These are phyloP conservation scores for Polytrichum commune DNA, from an alignment of 225 moss, liverwort and hornwort species.

Conservation along the genomic window DNA sequence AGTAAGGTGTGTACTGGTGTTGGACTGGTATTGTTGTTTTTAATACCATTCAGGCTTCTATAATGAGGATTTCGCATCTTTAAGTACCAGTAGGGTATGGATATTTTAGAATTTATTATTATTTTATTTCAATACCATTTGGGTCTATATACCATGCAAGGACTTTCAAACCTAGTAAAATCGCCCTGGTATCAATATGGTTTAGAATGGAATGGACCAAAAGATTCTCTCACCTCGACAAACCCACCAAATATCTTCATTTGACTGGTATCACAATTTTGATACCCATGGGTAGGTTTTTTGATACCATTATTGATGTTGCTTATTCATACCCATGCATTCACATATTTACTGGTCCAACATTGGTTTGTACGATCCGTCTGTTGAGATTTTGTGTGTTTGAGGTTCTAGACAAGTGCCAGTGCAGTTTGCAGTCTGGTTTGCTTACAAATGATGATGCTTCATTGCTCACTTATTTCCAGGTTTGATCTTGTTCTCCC, in stretches of 20 bases:
- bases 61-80: neutral
- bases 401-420: neutral
- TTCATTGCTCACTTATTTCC: neutral
- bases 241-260: too few relatives aligned
- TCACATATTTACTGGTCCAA: neutral
- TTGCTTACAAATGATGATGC: neutral
- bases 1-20: neutral
- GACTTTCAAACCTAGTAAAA: too few relatives aligned
- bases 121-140: too few relatives aligned
- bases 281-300: too few relatives aligned
- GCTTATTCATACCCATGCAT: neutral
- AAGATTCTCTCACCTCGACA: too few relatives aligned
- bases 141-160: too few relatives aligned
- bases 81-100: neutral
- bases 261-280: too few relatives aligned
- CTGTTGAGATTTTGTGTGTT: neutral
- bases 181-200: too few relatives aligned
- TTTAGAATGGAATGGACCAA: too few relatives aligned
- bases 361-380: neutral
- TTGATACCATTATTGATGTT: neutral
- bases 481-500: neutral
- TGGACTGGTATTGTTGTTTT: too few relatives aligned
- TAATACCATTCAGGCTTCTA: too few relatives aligned
- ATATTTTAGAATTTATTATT: too few relatives aligned
- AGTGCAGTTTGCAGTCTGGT: neutral